A percentile compares a stretch with the other conserved stretches of the same genome.
phyloP scores from a whole-genome alignment of 2,329 filamentous ascomycete genomes.

The Dothistroma septosporum region DNA sequence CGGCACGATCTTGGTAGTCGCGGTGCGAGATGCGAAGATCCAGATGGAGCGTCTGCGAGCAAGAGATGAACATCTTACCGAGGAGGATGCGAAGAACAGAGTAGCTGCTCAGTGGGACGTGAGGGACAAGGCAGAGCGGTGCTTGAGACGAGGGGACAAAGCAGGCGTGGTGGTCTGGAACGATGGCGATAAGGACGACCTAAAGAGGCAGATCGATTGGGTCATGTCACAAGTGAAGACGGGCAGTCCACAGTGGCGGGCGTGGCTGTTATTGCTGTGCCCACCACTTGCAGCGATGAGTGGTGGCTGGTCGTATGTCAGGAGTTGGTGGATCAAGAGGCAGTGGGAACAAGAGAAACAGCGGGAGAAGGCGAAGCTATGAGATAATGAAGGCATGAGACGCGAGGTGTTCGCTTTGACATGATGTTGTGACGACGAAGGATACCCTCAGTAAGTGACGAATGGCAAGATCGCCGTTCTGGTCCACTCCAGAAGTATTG shows the following conservation, averaged over 20 bases:
- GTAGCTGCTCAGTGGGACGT: conserved; percentile 86
- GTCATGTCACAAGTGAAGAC: conserved; percentile 61
- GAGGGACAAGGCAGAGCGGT: conserved; percentile 72
- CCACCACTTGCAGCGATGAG: conserved; percentile 70
- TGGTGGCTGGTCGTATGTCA: conserved; percentile 67
- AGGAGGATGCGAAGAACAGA: conserved; percentile 83
- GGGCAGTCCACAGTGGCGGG: conserved; percentile 77
- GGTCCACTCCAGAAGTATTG: not conserved
- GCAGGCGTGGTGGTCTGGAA: conserved; percentile 86
- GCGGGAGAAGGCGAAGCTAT: conserved; percentile 59
- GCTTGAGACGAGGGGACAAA: conserved; percentile 58
- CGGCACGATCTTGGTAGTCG: conserved; percentile 81
- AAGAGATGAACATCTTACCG: conserved; percentile 71
- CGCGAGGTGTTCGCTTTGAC: not conserved
- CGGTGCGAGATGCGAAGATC: conserved; percentile 70
- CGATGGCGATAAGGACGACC: conserved; percentile 67
- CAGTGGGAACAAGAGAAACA: conserved; percentile 61
- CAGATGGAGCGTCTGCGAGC: conserved; percentile 76
- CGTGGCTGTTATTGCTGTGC: conserved; percentile 61
- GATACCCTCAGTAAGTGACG: not conserved
- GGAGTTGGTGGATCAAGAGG: conserved; percentile 66
- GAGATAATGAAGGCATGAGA: conserved; percentile 14
- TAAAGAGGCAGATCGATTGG: conserved; percentile 62
- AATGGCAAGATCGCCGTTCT: not conserved
- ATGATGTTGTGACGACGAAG: not conserved